Base-by-base conservation (phyloP, 192 early-diverging fungal genomes). In the Backusella tuberculispora region DNA sequence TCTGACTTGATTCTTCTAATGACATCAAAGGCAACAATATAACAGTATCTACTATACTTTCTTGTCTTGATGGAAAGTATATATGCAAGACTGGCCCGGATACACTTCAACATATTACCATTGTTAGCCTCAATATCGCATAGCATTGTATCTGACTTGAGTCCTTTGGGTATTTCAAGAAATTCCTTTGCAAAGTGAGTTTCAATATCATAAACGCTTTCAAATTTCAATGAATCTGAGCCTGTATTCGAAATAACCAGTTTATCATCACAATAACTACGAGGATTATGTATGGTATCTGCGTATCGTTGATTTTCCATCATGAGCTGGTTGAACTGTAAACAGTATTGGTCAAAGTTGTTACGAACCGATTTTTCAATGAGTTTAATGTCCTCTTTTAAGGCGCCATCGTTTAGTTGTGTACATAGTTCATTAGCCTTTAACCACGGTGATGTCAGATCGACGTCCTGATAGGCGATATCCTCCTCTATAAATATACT, bases 61-160 rank as follows among this genome's bases (percentile, higher is more conserved):
- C 12, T 5, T 37, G 38, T 5, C 3, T 67, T 15, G 19, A 76
- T 71, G 6, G 76, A 45, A 24, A 44, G 40, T 4, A 66, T 64
- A 40, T 77, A 77, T 10, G 76, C 76, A 56, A 38, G 72, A 17
- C 76, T 77, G n/a, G 76, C 76, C n/a, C 72, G 65, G 9, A 77
- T 9, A 0, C 5, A 44, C 65, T 71, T 34, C 5, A 72, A n/a
- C 9, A 48, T 14, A 17, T 43, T 48, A 1, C 76, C 70, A 0
- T n/a, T 40, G 43, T 66, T 77, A 13, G 43, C 19, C 17, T 63
- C 26, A 17, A 71, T 7, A 43, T 77, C 76, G 12, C 19, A 64
- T 8, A 24, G 7, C 12, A 77, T 48, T n/a, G 72, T 41, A 12
- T 53, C 26, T 5, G 76, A 77, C 1, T 50, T 72, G 14, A 66